A percentile compares a stretch with the other conserved stretches of the same genome.
phyloP scores from a whole-genome alignment of 805 yeast genomes.

The Suhomyces sp. region DNA sequence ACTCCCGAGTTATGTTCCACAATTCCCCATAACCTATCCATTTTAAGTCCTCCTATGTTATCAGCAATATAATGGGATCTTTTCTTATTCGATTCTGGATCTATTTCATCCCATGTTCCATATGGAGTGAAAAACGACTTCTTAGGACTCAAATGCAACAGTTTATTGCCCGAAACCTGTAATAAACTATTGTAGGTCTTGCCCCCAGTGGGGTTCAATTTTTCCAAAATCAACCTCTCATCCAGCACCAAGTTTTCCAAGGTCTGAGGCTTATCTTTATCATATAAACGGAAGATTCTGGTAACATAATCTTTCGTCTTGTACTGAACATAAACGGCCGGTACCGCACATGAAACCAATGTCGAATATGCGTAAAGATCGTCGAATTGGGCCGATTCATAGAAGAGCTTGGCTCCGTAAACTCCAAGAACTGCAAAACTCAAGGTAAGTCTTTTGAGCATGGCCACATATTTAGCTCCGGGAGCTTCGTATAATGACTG shows the following conservation, averaged over 20 bases:
- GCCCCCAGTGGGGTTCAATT: slow-evolving; percentile 65
- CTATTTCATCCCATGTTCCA: slow-evolving; percentile 40
- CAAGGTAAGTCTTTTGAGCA: slow-evolving; percentile 59
- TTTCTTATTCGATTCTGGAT: slow-evolving; percentile 31
- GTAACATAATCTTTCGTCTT: slow-evolving; percentile 68
- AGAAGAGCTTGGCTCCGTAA: slow-evolving; percentile 60
- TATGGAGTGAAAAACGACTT: slow-evolving; percentile 22
- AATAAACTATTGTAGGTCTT: slow-evolving; percentile 63
- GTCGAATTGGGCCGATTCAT: slow-evolving; percentile 53
- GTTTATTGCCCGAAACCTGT: slow-evolving; percentile 35
- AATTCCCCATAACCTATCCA: slow-evolving; percentile 87
- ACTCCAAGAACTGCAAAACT: slow-evolving; percentile 62
- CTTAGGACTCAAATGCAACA: slow-evolving; percentile 36
- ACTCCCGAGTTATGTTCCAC: slow-evolving; percentile 66
- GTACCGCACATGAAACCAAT: slow-evolving; percentile 53
- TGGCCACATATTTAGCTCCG: slow-evolving; percentile 57
- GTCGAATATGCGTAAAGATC: slow-evolving; percentile 47
- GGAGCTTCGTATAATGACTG: slow-evolving; percentile 67
- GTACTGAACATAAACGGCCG: slow-evolving; percentile 49
- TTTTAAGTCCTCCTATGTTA: slow-evolving; percentile 74
- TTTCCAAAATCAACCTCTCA: slow-evolving; percentile 68
- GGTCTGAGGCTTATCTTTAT: slow-evolving; percentile 61
- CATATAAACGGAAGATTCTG: slow-evolving; percentile 68
- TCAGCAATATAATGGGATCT: slow-evolving; percentile 61
- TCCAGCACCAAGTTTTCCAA: slow-evolving; percentile 57